Evolutionary conservation across 2,329 filamentous ascomycete species (phyloP).

Genomic region (Lecanicillium sp.): DNA sequence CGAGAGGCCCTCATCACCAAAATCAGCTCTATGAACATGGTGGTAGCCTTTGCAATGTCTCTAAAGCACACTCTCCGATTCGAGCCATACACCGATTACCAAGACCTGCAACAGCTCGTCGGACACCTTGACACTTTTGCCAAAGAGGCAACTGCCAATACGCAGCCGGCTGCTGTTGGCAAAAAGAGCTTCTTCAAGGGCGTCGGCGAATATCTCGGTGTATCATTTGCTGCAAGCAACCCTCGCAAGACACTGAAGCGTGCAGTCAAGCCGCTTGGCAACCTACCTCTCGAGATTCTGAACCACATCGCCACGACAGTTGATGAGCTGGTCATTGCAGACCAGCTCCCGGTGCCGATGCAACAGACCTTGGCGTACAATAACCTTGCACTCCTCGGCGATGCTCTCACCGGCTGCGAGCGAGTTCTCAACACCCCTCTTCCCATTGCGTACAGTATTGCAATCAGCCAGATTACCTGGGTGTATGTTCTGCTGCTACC

Average conservation of each 20-base stretch:
- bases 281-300: conserved; percentile 76
- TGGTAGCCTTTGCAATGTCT: conserved; percentile 68
- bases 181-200: conserved; percentile 52
- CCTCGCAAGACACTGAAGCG: conserved; percentile 71
- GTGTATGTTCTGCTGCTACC: conserved; percentile 74
- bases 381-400: conserved; percentile 57
- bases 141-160: conserved; percentile 39
- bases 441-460: conserved; percentile 74
- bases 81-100: conserved; percentile 71
- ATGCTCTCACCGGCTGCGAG: conserved; percentile 64
- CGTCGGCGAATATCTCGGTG: conserved; percentile 64
- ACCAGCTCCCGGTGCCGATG: conserved; percentile 47
- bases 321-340: conserved; percentile 50
- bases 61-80: conserved; percentile 80
- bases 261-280: conserved; percentile 64
- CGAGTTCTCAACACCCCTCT: conserved; percentile 76
- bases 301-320: conserved; percentile 62
- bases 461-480: conserved; percentile 81
- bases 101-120: conserved; percentile 63
- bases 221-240: conserved; percentile 71
- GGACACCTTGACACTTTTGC: conserved; percentile 71
- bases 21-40: conserved; percentile 66
- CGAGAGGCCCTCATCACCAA: conserved; percentile 66
- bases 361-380: conserved; percentile 55
- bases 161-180: conserved; percentile 19